A percentile compares a stretch with the other conserved stretches of the same genome.
These are phyloP conservation scores for Sisymbrium irio DNA, from an alignment of 345 rosid species.

Conservation along the genomic window DNA sequence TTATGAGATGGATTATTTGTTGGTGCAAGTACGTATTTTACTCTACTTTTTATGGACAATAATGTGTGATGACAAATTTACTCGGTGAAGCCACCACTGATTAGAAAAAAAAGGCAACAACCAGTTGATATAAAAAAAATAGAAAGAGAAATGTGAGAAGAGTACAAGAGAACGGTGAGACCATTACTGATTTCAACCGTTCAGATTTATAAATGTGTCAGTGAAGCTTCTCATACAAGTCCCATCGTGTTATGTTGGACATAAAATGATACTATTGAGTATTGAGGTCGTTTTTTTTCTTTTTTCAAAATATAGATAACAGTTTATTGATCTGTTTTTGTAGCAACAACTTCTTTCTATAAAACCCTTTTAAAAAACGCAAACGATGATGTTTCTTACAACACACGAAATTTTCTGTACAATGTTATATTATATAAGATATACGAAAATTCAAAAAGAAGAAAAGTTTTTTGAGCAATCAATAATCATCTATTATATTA, in stretches of 20 bases:
- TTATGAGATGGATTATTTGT: background rate
- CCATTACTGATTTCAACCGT: slow-evolving; percentile 31
- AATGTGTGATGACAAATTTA: background rate
- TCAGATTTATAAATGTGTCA: slow-evolving; percentile 22
- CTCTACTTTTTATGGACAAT: background rate
- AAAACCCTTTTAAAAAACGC: background rate
- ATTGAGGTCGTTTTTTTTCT: background rate
- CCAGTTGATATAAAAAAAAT: background rate
- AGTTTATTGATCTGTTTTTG: background rate
- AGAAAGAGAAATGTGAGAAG: slow-evolving; percentile 2
- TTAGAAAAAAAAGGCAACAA: background rate
- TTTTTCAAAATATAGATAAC: background rate
- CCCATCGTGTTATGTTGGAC: slow-evolving; percentile 10
- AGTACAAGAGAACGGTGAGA: slow-evolving; percentile 11
- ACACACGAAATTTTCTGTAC: too few relatives aligned
- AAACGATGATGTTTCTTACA: too few relatives aligned
- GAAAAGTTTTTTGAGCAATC: too few relatives aligned
- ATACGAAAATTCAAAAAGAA: too few relatives aligned
- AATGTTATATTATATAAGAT: too few relatives aligned
- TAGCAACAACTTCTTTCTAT: background rate
- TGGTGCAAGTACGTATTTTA: background rate
- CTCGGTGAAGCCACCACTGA: background rate
- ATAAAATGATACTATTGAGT: background rate
- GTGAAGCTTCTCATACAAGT: slow-evolving; percentile 15
- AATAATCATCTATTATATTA: too few relatives aligned